These are phyloP conservation scores for Fusarium transvaalense DNA, from an alignment of 2,329 filamentous ascomycete genomes.

Conservation along the genomic window DNA sequence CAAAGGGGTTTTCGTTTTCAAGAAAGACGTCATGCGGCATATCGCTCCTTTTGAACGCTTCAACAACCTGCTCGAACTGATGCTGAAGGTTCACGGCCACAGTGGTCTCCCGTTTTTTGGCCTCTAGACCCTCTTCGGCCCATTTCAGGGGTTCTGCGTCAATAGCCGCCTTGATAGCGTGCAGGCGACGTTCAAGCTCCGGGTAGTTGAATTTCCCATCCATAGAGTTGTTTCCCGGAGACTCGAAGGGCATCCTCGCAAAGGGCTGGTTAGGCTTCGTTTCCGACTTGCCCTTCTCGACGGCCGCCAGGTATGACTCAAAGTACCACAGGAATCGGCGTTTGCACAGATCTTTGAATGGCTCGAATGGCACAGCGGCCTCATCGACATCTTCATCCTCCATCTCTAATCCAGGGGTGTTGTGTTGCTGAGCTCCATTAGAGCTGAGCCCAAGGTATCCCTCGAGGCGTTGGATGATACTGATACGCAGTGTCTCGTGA, in stretches of 20 bases:
- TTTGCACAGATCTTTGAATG: conserved; percentile 92
- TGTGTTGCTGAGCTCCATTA: conserved; percentile 58
- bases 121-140: conserved; percentile 74
- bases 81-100: conserved; percentile 85
- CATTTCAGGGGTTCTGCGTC: conserved; percentile 79
- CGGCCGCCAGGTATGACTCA: conserved; percentile 81
- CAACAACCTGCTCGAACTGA: conserved; percentile 85
- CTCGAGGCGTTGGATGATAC: conserved; percentile 88
- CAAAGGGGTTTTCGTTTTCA: conserved; percentile 85
- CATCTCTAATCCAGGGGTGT: conserved; percentile 51
- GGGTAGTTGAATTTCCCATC: conserved; percentile 86
- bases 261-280: conserved; percentile 75
- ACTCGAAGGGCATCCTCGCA: conserved; percentile 88
- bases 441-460: conserved; percentile 76
- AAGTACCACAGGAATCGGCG: conserved; percentile 96
- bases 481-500: conserved; percentile 89
- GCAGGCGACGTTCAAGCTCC: conserved; percentile 76
- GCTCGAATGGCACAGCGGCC: conserved; percentile 74
- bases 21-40: conserved; percentile 81
- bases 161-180: conserved; percentile 75
- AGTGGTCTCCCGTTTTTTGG: conserved; percentile 75
- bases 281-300: conserved; percentile 74
- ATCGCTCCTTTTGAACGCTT: conserved; percentile 78
- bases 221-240: conserved; percentile 78
- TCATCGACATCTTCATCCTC: conserved; percentile 69